A percentile compares a stretch with the other conserved stretches of the same genome.
phyloP scores from a whole-genome alignment of 305 asterid species.

The Plantago coronopus region DNA sequence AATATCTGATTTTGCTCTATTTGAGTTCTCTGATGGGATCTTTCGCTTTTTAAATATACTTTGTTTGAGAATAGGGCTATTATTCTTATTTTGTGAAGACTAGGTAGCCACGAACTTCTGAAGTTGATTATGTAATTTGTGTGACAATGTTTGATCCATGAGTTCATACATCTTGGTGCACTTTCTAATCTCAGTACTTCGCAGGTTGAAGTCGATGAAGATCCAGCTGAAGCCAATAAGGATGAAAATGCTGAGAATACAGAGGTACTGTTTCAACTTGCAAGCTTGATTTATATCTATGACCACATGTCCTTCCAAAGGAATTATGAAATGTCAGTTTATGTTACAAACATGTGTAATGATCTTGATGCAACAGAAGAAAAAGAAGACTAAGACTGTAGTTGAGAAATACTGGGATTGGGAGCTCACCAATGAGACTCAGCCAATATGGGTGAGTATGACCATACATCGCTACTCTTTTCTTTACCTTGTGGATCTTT shows the following conservation, averaged over 20 bases:
- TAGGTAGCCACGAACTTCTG: neutral
- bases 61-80: no score
- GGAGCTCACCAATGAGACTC: slow-evolving; percentile 93
- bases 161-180: slow-evolving; percentile 15
- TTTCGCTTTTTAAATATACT: no score
- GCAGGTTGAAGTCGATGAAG: slow-evolving; percentile 93
- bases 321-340: neutral
- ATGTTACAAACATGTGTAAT: slow-evolving; percentile 5
- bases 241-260: slow-evolving; percentile 54
- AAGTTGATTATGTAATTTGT: neutral
- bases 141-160: neutral
- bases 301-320: neutral
- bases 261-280: slow-evolving; percentile 64
- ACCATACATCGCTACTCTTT: slow-evolving; percentile 5
- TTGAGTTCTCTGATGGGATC: no score
- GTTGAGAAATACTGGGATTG: slow-evolving; percentile 97
- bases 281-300: neutral
- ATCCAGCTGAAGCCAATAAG: slow-evolving; percentile 66
- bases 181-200: slow-evolving; percentile 21
- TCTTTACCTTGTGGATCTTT: slow-evolving; percentile 2
- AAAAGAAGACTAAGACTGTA: slow-evolving; percentile 89
- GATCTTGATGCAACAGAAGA: slow-evolving; percentile 51
- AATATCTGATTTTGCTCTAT: no score
- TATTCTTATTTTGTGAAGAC: neutral
- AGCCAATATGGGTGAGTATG: slow-evolving; percentile 86